These are phyloP conservation scores for Udeniomyces megalosporus DNA, from an alignment of 768 basidiomycete genomes.

Conservation along the genomic window DNA sequence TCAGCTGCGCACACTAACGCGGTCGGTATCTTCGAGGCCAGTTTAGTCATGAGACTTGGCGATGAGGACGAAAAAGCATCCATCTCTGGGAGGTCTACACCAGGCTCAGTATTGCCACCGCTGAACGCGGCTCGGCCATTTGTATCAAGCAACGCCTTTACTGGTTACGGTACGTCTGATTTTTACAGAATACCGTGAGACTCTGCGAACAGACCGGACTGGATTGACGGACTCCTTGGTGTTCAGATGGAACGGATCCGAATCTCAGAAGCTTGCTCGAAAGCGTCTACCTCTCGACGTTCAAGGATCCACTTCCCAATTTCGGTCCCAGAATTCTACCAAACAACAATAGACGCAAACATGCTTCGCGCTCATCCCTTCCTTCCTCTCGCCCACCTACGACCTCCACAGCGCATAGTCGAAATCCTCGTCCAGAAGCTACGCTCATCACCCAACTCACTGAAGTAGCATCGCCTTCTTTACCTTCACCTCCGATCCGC, in stretches of 20 bases:
- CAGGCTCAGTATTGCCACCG: background rate
- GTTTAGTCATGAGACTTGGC: conserved; percentile 24
- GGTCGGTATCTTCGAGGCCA: conserved; percentile 60
- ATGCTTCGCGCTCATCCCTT: conserved; percentile 18
- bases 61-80: conserved; percentile 24
- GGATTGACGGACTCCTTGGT: background rate
- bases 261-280: conserved; percentile 79
- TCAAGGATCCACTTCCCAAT: conserved; percentile 66
- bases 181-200: background rate
- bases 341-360: conserved; percentile 58
- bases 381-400: conserved; percentile 1
- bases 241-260: conserved; percentile 69
- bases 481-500: conserved; percentile 37
- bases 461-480: conserved; percentile 28
- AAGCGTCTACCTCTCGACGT: conserved; percentile 69
- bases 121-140: background rate
- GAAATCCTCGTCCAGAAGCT: conserved; percentile 49
- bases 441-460: conserved; percentile 67
- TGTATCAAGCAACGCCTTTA: conserved; percentile 22
- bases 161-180: conserved; percentile 26
- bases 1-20: conserved; percentile 74
- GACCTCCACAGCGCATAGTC: conserved; percentile 20
- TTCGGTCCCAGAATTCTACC: conserved; percentile 81
- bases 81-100: background rate
- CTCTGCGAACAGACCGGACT: background rate